Conservation (phyloP, 805 yeast species). For the Isabelozyma heimii region DNA sequence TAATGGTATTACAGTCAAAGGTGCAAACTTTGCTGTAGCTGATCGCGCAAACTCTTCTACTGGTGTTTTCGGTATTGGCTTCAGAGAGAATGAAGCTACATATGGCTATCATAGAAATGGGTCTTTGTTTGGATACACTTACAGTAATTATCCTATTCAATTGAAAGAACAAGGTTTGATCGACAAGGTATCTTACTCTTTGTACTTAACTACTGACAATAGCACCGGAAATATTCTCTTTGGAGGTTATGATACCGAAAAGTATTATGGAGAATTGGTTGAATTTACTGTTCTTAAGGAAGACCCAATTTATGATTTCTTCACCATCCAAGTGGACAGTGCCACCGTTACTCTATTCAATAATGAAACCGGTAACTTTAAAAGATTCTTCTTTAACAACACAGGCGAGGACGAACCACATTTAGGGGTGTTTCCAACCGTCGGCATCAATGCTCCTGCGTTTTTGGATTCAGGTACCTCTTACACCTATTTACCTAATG, state of each 20-base stretch:
- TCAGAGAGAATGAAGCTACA: constrained; percentile 8
- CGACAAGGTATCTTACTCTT: constrained; percentile 34
- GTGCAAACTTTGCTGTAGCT: constrained; percentile 11
- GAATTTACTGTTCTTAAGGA: constrained; percentile 23
- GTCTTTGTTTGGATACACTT: constrained; percentile 21
- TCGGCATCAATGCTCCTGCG: constrained; percentile 24
- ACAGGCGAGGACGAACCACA: not conserved
- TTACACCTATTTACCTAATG: constrained; percentile 42
- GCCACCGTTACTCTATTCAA: constrained; percentile 40
- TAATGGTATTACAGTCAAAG: constrained; percentile 4
- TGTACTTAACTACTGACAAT: constrained; percentile 27
- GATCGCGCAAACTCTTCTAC: constrained; percentile 12
- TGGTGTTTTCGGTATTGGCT: constrained; percentile 21
- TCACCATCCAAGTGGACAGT: constrained; percentile 21
- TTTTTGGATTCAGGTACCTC: constrained; percentile 62
- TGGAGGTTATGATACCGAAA: constrained; percentile 26
- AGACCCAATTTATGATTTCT: constrained; percentile 7
- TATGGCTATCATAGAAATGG: constrained; percentile 6
- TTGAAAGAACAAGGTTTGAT: constrained; percentile 33
- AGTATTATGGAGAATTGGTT: constrained; percentile 18
- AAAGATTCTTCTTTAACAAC: not conserved
- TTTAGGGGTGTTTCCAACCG: not conserved
- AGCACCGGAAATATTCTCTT: constrained; percentile 23
- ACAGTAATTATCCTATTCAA: constrained; percentile 32
- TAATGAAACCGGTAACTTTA: constrained; percentile 1